Evolutionary conservation across 106 monocot species (phyloP).

Genomic region (Platanthera guangdongensis): DNA sequence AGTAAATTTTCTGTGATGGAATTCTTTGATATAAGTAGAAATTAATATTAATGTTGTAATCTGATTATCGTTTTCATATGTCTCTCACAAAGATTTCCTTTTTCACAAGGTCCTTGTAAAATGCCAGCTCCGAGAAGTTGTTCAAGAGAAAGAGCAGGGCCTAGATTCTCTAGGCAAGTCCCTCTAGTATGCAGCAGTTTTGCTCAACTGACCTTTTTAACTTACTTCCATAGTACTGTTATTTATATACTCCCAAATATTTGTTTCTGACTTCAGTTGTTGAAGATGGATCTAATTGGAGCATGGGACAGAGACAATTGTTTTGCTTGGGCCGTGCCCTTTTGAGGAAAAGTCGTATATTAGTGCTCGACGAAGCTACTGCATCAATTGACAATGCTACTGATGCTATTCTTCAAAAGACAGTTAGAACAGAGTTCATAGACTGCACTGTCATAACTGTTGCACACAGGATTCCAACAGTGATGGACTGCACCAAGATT

Average conservation of each 20-base stretch:
- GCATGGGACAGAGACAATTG: conserved; percentile 86
- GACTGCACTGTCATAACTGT: conserved; percentile 57
- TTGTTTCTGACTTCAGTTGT: conserved; percentile 23
- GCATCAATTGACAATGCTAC: conserved; percentile 96
- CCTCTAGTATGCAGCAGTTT: neutral
- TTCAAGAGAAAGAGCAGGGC: conserved; percentile 66
- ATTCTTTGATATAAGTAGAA: neutral
- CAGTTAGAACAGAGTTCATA: conserved; percentile 55
- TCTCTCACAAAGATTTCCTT: neutral
- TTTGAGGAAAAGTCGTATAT: conserved; percentile 60
- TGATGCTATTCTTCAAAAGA: conserved; percentile 56
- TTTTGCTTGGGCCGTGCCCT: conserved; percentile 88
- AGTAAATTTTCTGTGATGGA: neutral
- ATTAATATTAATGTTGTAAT: neutral
- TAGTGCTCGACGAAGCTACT: conserved; percentile 95
- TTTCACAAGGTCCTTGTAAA: conserved; percentile 55
- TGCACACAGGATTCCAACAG: conserved; percentile 69
- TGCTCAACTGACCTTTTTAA: neutral
- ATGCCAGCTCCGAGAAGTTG: conserved; percentile 80
- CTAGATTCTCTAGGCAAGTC: conserved; percentile 66
- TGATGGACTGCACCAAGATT: conserved; percentile 65
- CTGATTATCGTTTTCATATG: neutral
- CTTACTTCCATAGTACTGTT: neutral
- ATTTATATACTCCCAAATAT: neutral
- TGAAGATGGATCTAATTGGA: conserved; percentile 98